Evolutionary conservation across 331 rosid genomes (phyloP).

Genomic region (Acacia concinna): DNA sequence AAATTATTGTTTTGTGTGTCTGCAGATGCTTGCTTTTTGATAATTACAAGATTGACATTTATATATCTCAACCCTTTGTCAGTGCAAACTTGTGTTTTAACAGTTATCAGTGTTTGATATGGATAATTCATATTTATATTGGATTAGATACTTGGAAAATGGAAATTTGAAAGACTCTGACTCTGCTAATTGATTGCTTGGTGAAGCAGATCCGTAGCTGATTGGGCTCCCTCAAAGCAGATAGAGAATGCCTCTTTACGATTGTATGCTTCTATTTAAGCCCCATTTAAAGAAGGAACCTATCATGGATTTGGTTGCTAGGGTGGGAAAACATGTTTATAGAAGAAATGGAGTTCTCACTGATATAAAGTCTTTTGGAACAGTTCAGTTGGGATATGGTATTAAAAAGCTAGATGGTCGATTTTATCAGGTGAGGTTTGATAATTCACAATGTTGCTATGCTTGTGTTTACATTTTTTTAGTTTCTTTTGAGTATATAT

Average conservation of each 20-base stretch:
- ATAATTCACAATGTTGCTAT: background rate
- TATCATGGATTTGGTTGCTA: conserved; percentile 53
- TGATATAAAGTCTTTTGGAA: conserved; percentile 57
- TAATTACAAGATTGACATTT: background rate
- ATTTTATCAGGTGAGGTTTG: conserved; percentile 60
- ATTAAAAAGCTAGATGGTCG: conserved; percentile 88
- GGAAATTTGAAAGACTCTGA: background rate
- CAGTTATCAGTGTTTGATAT: background rate
- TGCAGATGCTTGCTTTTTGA: background rate
- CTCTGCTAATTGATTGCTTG: background rate
- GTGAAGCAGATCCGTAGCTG: conserved; percentile 26
- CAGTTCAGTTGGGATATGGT: conserved; percentile 83
- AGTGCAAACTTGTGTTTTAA: background rate
- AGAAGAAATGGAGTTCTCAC: conserved; percentile 81
- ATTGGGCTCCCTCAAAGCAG: background rate
- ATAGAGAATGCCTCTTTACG: conserved; percentile 80
- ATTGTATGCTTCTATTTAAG: conserved; percentile 85
- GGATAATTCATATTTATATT: background rate
- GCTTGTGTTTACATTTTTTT: background rate
- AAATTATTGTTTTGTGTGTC: background rate
- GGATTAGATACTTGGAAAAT: background rate
- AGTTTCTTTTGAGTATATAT: background rate
- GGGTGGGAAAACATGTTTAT: conserved; percentile 80
- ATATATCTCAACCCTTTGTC: background rate
- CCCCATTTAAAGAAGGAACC: conserved; percentile 64